Percentiles rank a stretch among this genome's conserved stretches.
phyloP scores from a whole-genome alignment of 495 filamentous ascomycete species.

The Trichoderma reesei region DNA sequence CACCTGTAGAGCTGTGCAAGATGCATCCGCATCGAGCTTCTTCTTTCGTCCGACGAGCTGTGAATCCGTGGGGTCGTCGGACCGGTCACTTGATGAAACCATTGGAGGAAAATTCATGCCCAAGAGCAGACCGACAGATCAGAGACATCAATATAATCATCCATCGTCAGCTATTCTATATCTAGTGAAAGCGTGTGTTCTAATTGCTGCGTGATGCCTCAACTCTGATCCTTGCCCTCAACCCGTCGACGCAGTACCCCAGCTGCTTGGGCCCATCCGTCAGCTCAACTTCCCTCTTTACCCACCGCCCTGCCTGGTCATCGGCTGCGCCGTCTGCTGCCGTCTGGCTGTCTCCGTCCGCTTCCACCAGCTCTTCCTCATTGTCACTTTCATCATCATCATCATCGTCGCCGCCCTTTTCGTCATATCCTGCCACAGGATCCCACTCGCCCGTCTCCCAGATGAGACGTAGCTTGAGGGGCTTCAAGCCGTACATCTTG shows the following conservation, averaged over 20 bases:
- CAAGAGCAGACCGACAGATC: no score
- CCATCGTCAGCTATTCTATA: not conserved
- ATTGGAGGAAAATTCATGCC: no score
- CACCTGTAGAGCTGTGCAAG: no score
- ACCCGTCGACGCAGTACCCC: conserved; percentile 70
- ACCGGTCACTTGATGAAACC: no score
- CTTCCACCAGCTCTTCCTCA: conserved; percentile 13
- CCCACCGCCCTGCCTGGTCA: conserved; percentile 41
- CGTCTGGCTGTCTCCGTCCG: conserved; percentile 14
- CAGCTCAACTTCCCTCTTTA: conserved; percentile 69
- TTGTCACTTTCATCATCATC: conserved; percentile 40
- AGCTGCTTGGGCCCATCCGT: conserved; percentile 71
- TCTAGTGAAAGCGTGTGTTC: not conserved
- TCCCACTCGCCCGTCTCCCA: conserved; percentile 84
- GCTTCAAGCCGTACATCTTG: conserved; percentile 53
- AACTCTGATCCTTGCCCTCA: conserved; percentile 58
- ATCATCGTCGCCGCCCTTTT: conserved; percentile 45
- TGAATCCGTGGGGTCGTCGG: no score
- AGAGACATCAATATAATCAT: no score
- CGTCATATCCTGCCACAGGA: conserved; percentile 56
- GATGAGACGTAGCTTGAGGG: conserved; percentile 54
- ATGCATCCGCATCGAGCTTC: no score
- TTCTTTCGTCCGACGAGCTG: no score
- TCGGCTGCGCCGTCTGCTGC: not conserved
- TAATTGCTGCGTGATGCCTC: conserved; percentile 27